These are phyloP conservation scores for Trichoderma sp. DNA, from an alignment of 2,329 filamentous ascomycete genomes.

Conservation along the genomic window DNA sequence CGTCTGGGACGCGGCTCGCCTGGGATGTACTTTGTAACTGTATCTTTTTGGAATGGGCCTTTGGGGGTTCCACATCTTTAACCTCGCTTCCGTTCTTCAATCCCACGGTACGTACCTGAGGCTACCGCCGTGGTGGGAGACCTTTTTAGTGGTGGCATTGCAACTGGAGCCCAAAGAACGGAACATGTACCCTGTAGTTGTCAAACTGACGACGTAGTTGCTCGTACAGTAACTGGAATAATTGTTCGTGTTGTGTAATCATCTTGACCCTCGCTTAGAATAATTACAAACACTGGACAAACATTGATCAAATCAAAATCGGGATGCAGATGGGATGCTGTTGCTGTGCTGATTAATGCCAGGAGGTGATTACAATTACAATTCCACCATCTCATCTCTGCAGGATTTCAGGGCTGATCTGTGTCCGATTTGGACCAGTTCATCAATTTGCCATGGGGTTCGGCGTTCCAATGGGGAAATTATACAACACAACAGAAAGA, in stretches of 20 bases:
- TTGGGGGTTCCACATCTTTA: not conserved
- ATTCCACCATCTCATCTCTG: not conserved
- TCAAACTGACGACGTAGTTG: not conserved
- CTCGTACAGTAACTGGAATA: not conserved
- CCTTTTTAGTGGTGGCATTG: not conserved
- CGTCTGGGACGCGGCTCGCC: not conserved
- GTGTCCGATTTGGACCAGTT: not conserved
- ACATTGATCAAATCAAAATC: not conserved
- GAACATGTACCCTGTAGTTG: not conserved
- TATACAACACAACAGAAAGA: not conserved
- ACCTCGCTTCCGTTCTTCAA: not conserved
- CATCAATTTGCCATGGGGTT: not conserved
- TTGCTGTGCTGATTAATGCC: not conserved
- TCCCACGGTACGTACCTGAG: not conserved
- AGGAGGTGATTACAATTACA: not conserved
- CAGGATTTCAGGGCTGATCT: not conserved
- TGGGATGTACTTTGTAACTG: not conserved
- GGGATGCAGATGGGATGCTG: not conserved
- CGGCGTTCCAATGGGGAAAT: not conserved
- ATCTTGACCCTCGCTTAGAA: not conserved
- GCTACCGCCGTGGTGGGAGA: not conserved
- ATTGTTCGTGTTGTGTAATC: not conserved
- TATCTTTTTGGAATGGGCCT: not conserved
- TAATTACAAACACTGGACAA: not conserved
- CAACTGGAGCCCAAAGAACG: not conserved